phyloP scores from a whole-genome alignment of 108 stramenopile species.

The Stephanodiscus triporus region DNA sequence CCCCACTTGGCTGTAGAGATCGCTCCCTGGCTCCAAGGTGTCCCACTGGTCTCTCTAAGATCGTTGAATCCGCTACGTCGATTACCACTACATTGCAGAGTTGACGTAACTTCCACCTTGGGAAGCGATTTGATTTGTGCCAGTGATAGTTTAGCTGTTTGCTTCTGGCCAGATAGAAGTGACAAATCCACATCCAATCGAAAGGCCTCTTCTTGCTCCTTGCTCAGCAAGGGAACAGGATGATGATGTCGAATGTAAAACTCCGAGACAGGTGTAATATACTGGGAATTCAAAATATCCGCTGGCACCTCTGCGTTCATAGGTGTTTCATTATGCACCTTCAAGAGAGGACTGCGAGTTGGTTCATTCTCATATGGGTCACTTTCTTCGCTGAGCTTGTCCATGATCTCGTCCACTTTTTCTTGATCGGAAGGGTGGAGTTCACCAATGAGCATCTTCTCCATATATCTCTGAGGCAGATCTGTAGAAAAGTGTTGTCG shows the following conservation, averaged over 20 bases:
- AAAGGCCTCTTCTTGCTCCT: conserved; percentile 66
- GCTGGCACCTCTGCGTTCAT: conserved; percentile 87
- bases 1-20: conserved; percentile 94
- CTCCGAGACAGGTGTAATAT: conserved; percentile 70
- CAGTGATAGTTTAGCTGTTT: conserved; percentile 44
- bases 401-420: conserved; percentile 76
- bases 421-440: conserved; percentile 73
- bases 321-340: conserved; percentile 77
- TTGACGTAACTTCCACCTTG: conserved; percentile 73
- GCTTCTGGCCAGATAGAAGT: conserved; percentile 21
- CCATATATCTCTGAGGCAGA: conserved; percentile 77
- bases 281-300: conserved; percentile 57
- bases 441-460: conserved; percentile 79
- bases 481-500: conserved; percentile 88
- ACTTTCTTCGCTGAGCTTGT: conserved; percentile 51
- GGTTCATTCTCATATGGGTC: conserved; percentile 86
- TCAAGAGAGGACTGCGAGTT: conserved; percentile 55
- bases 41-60: conserved; percentile 84
- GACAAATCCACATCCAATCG: conserved; percentile 68
- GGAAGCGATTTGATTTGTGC: conserved; percentile 77
- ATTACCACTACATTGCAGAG: conserved; percentile 98
- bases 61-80: conserved; percentile 87
- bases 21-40: conserved; percentile 92
- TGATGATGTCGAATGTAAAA: conserved; percentile 91
- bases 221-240: conserved; percentile 82